Conservation (phyloP, 2,329 filamentous ascomycete species). For the Helotiales sp. region DNA sequence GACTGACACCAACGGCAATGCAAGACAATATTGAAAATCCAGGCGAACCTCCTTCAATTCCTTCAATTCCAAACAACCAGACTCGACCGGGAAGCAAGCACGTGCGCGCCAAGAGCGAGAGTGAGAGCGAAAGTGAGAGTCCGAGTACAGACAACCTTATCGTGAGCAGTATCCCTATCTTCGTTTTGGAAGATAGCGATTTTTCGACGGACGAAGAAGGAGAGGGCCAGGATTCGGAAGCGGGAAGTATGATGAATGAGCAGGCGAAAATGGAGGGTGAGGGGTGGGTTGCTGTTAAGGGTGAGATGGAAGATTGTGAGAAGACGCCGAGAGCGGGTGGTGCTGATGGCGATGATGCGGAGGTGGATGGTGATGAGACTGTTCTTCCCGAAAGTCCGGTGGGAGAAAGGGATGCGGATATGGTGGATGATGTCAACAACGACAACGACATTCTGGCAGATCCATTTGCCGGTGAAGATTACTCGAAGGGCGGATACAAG, state of each 20-base stretch:
- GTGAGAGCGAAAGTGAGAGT: conserved; percentile 1
- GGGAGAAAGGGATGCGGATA: neutral
- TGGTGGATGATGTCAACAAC: neutral
- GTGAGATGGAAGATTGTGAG: neutral
- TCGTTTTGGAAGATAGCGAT: neutral
- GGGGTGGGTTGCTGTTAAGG: neutral
- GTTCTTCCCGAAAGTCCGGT: neutral
- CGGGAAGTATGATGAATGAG: neutral
- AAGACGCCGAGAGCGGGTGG: neutral
- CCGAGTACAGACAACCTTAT: neutral
- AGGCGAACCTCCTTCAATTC: neutral
- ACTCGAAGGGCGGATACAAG: neutral
- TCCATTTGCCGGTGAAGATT: neutral
- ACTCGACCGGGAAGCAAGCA: too few species aligned
- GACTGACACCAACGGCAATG: neutral
- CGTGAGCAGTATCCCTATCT: conserved; percentile 1
- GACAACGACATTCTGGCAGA: neutral
- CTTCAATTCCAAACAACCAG: neutral
- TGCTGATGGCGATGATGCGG: neutral
- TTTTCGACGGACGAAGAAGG: neutral
- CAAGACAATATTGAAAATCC: neutral
- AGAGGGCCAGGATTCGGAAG: neutral
- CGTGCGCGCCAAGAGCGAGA: neutral
- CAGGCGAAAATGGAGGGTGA: neutral
- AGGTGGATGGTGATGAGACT: neutral